Conservation (phyloP, 73 alveolate species). For the Stentor roeselii region DNA sequence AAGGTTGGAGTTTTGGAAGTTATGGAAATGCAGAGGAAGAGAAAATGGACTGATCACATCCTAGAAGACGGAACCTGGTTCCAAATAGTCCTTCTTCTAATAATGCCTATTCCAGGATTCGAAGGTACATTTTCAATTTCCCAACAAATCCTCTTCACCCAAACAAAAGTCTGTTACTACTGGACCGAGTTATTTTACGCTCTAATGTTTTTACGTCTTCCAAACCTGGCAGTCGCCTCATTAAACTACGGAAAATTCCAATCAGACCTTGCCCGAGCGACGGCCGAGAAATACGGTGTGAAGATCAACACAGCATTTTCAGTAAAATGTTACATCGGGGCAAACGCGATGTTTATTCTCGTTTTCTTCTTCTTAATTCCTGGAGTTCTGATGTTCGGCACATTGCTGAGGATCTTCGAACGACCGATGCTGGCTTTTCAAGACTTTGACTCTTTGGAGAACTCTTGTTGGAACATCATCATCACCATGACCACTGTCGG, state of each 20-base stretch:
- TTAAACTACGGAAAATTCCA: slow-evolving; percentile 11
- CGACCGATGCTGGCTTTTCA: not conserved
- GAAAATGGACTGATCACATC: not conserved
- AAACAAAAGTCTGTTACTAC: not conserved
- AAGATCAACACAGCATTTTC: not conserved
- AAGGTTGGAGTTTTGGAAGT: not conserved
- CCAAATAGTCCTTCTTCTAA: not conserved
- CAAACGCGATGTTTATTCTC: slow-evolving; percentile 5
- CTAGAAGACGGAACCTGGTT: not conserved
- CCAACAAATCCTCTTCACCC: not conserved
- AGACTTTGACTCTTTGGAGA: not conserved
- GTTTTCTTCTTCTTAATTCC: slow-evolving; percentile 12
- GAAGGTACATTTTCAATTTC: not conserved
- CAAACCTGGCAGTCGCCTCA: not conserved
- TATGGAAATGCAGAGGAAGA: not conserved
- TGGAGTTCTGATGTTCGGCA: not conserved
- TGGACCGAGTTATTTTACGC: not conserved
- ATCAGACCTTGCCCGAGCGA: not conserved
- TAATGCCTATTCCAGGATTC: not conserved
- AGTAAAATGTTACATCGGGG: not conserved
- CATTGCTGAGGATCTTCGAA: not conserved
- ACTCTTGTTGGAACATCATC: slow-evolving; percentile 9
- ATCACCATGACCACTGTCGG: slow-evolving; percentile 25
- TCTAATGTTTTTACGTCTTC: not conserved
- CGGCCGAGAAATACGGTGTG: not conserved